These are phyloP conservation scores for Lentinus brumalis DNA, from an alignment of 768 basidiomycete species.

Conservation along the genomic window DNA sequence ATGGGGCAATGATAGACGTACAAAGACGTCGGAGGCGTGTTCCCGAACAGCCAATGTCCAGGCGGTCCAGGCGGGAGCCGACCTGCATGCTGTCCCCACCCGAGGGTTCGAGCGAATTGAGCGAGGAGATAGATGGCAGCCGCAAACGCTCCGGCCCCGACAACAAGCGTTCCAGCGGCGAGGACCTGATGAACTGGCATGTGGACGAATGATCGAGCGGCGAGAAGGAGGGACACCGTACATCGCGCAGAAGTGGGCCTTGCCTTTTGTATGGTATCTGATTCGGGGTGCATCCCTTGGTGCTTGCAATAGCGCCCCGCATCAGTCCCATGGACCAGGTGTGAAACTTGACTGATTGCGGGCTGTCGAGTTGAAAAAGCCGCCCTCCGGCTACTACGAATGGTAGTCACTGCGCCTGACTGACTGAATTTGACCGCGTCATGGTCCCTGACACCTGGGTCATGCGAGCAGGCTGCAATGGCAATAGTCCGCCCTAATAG, in stretches of 20 bases:
- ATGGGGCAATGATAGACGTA: not conserved
- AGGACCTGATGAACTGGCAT: not conserved
- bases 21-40: constrained; percentile 12
- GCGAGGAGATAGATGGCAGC: not conserved
- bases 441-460: no score
- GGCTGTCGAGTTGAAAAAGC: no score
- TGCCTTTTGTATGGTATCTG: not conserved
- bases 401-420: no score
- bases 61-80: constrained; percentile 23
- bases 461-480: no score
- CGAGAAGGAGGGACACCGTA: not conserved
- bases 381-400: no score
- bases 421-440: no score
- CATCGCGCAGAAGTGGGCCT: not conserved
- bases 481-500: no score
- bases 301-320: not conserved
- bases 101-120: not conserved
- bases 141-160: not conserved
- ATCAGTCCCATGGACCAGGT: no score
- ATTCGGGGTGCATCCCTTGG: not conserved
- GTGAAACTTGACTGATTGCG: no score
- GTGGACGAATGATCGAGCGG: not conserved
- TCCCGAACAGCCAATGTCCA: constrained; percentile 24
- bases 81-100: not conserved
- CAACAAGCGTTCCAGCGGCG: not conserved